These are phyloP conservation scores for Schizophyllum amplum DNA, from an alignment of 1,284 basidiomycete species.

Conservation along the genomic window DNA sequence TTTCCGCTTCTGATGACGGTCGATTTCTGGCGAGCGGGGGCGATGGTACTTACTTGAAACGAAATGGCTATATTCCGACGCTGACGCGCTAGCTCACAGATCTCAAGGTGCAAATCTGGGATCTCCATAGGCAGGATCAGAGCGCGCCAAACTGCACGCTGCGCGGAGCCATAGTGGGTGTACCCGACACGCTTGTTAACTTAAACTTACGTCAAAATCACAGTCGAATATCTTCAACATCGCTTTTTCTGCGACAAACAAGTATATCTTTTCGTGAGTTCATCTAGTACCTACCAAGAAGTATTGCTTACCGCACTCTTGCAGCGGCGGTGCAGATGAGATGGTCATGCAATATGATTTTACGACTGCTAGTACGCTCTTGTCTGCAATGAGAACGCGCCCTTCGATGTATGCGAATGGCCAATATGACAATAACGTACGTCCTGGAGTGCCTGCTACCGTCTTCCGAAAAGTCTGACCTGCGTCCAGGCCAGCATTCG, in stretches of 20 bases:
- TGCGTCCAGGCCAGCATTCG: conserved; percentile 50
- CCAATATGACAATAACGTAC: background rate
- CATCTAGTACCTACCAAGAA: background rate
- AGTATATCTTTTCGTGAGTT: conserved; percentile 50
- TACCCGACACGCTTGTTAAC: conserved; percentile 18
- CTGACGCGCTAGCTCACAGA: conserved; percentile 31
- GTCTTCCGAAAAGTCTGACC: background rate
- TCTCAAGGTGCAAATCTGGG: conserved; percentile 54
- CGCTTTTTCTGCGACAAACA: conserved; percentile 57
- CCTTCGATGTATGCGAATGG: background rate
- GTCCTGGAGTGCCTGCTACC: background rate
- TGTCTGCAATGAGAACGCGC: background rate
- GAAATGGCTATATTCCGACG: background rate
- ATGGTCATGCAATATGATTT: conserved; percentile 53
- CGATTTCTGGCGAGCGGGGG: conserved; percentile 70
- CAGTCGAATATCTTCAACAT: conserved; percentile 56
- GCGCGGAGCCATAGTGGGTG: conserved; percentile 35
- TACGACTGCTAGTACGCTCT: conserved; percentile 7
- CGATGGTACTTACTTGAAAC: conserved; percentile 49
- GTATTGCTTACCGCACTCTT: conserved; percentile 3
- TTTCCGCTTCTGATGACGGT: conserved; percentile 53
- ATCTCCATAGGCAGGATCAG: conserved; percentile 59
- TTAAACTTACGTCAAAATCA: conserved; percentile 6
- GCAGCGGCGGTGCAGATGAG: conserved; percentile 59
- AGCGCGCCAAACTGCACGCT: conserved; percentile 36